These are phyloP conservation scores for Trametes cinnabarina DNA, from an alignment of 768 basidiomycete species.

Conservation along the genomic window DNA sequence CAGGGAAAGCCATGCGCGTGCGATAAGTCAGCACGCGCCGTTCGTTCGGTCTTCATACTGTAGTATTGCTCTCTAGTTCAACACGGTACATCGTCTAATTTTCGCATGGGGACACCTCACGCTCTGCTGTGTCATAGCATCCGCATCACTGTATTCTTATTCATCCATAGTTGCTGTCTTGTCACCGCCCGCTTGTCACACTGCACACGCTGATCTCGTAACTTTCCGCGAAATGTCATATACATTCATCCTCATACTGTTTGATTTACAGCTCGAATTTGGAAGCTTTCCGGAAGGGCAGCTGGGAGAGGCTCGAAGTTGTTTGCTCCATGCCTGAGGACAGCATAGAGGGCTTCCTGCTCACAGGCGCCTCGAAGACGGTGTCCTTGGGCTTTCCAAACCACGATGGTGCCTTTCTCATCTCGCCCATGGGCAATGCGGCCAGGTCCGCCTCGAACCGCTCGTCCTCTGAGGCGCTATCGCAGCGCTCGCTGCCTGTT, in stretches of 20 bases:
- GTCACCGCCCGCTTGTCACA: neutral
- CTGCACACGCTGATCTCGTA: neutral
- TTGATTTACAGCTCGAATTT: neutral
- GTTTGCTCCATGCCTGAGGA: neutral
- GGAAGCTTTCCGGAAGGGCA: neutral
- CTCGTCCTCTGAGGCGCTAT: neutral
- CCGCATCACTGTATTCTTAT: constrained; percentile 15
- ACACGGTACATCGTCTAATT: neutral
- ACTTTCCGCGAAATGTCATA: neutral
- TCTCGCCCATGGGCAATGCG: neutral
- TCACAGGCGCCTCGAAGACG: neutral
- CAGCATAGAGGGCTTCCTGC: neutral
- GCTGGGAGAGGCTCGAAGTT: neutral
- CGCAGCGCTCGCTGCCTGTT: neutral
- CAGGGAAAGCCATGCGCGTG: neutral
- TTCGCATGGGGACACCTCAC: neutral
- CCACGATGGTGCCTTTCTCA: neutral
- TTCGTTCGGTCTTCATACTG: neutral
- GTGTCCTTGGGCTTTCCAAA: neutral
- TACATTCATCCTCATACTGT: neutral
- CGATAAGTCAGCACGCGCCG: neutral
- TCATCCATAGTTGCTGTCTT: neutral
- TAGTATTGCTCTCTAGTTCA: constrained; percentile 6
- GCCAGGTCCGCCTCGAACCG: neutral
- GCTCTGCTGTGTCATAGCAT: neutral